phyloP scores from a whole-genome alignment of 306 rosid genomes.

The Sicyos edulis region DNA sequence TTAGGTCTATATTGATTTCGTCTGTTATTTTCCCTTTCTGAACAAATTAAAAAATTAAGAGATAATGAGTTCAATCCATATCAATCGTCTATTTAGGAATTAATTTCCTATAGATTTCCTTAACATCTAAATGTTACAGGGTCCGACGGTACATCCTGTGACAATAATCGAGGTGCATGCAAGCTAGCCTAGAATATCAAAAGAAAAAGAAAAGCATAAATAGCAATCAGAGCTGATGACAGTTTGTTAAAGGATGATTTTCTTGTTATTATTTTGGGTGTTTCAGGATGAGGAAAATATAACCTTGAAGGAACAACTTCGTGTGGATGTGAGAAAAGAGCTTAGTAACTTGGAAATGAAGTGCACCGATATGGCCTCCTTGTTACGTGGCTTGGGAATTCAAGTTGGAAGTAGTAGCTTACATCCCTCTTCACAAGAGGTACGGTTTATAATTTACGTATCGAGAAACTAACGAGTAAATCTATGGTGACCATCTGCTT shows the following conservation, averaged over 20 bases:
- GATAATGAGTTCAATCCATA: too few species aligned
- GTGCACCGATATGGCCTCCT: conserved; percentile 62
- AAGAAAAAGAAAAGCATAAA: too few species aligned
- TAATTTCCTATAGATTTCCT: too few species aligned
- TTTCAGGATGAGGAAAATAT: conserved; percentile 71
- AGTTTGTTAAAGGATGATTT: neutral
- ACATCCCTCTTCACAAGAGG: conserved; percentile 53
- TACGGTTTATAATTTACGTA: conserved; percentile 16
- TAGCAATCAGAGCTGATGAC: neutral
- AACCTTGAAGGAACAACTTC: conserved; percentile 71
- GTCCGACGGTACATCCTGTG: too few species aligned
- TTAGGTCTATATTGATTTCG: conserved; percentile 15
- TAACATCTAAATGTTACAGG: too few species aligned
- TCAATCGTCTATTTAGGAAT: too few species aligned
- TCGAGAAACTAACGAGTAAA: too few species aligned
- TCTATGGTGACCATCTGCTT: too few species aligned
- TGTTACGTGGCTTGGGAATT: conserved; percentile 83
- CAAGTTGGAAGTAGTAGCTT: conserved; percentile 45
- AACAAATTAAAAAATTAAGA: neutral
- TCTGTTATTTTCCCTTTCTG: neutral
- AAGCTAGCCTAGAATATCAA: too few species aligned
- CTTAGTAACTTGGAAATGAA: conserved; percentile 55
- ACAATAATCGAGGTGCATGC: too few species aligned
- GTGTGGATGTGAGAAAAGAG: conserved; percentile 56
- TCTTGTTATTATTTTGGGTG: conserved; percentile 4